These are phyloP conservation scores for Prunus padus DNA, from an alignment of 306 rosid genomes.

Conservation along the genomic window DNA sequence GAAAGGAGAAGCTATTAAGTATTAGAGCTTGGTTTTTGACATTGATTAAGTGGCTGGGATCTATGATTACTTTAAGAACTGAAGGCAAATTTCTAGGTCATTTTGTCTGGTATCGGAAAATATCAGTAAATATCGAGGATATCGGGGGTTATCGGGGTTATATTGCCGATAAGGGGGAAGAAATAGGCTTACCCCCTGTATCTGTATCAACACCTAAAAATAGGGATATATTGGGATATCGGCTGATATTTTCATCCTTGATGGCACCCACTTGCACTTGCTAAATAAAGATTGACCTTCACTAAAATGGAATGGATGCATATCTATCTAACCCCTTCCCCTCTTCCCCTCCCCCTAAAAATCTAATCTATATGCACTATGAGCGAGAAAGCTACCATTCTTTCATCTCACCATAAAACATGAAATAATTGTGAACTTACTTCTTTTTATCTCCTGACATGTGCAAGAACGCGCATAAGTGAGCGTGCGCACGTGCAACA, in stretches of 20 bases:
- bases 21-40: too few relatives aligned
- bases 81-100: too few relatives aligned
- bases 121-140: too few relatives aligned
- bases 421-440: neutral
- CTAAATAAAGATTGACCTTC: neutral
- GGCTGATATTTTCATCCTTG: too few relatives aligned
- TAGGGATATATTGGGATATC: too few relatives aligned
- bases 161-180: too few relatives aligned
- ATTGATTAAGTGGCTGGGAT: too few relatives aligned
- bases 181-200: too few relatives aligned
- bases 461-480: neutral
- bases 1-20: too few relatives aligned
- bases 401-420: neutral
- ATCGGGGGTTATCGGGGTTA: fast-evolving
- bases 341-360: neutral
- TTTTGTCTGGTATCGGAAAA: too few relatives aligned
- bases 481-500: neutral
- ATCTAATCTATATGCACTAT: neutral
- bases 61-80: too few relatives aligned
- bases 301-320: neutral
- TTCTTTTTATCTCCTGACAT: neutral
- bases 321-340: neutral
- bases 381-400: neutral
- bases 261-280: neutral
- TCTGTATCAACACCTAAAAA: too few relatives aligned